Evolutionary conservation across 129 eudicot genomes (phyloP).

Genomic region (Flaveria trinervia): DNA sequence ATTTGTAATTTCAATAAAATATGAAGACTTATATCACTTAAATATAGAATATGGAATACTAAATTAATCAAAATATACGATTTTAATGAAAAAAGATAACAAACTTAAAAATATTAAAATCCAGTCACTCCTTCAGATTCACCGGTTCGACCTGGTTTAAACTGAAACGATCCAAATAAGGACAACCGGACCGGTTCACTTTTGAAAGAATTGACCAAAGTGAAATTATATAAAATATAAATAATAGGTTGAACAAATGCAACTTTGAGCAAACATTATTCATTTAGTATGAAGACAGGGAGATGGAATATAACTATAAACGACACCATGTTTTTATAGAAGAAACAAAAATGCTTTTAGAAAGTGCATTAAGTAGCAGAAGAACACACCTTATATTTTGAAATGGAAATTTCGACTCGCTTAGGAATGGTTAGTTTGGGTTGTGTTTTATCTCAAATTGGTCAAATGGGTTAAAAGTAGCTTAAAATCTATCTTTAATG

Average conservation of each 20-base stretch:
- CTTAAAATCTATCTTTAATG: not conserved
- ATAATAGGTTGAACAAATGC: not conserved
- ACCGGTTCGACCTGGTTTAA: too few relatives aligned
- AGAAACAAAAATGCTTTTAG: not conserved
- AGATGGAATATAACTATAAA: slow-evolving; percentile 10
- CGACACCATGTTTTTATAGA: not conserved
- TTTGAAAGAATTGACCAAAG: not conserved
- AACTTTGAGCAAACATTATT: slow-evolving; percentile 18
- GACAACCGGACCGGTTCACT: too few relatives aligned
- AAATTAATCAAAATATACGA: too few relatives aligned
- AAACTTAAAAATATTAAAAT: too few relatives aligned
- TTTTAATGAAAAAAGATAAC: too few relatives aligned
- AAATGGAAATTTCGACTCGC: not conserved
- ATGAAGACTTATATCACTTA: too few relatives aligned
- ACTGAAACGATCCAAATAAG: too few relatives aligned
- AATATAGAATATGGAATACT: too few relatives aligned
- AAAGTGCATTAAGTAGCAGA: slow-evolving; percentile 7
- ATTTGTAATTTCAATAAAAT: too few relatives aligned
- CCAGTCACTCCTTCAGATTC: too few relatives aligned
- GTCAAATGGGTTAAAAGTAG: slow-evolving; percentile 2
- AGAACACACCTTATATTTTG: not conserved
- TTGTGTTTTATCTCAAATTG: not conserved
- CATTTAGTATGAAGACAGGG: slow-evolving; percentile 3
- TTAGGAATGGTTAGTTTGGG: not conserved
- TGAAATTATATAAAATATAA: slow-evolving; percentile 17